Base-by-base conservation (phyloP, 768 basidiomycete genomes). In the Chalciporus chontae region DNA sequence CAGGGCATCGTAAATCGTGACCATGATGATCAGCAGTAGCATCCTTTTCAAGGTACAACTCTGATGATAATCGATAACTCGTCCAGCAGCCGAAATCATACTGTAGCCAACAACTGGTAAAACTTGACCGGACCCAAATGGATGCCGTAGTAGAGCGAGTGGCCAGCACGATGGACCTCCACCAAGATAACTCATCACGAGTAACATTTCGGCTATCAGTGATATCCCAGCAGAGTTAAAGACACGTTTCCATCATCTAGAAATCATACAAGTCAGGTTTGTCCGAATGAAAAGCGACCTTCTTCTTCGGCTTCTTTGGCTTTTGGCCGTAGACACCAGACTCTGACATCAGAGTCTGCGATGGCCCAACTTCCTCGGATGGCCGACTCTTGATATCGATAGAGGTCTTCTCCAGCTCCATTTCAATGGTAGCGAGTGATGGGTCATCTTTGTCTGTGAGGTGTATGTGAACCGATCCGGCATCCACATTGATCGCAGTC, bases 211-310 rank as follows among this genome's bases (percentile, higher is more conserved):
- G 29, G 29, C 29, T 31, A 31, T 31, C 10, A 31, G 10, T 31
- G 29, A 31, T 31, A 10, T 29, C 3, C 27, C 27, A 29, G 27
- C 27, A 4, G 29, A 13, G 3, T 31, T 31, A 13, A 31, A 13
- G 29, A 31, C 13, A 9, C 3, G 5, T 31, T 26, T n/a, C n/a
- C 19, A 49, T 26, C 17, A 34, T 31, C 77, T 69, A 88, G 64
- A 87, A 88, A 60, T 86, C 87, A 62, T 88, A 89, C 67, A 89
- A 55, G 54, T 88, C 87, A 26, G 80, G 82, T 51, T 73, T 71
- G 58, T 86, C 84, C 48, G 80, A 78, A 45, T 72, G 75, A 65
- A 90, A 90, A 2, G 76, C 83, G 1, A 90, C 87, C 48, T 73
- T 78, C 71, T 89, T 89, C 70, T 77, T 79, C 3, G 65, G 57